Evolutionary conservation across 257 asterid genomes (phyloP).

Genomic region (Ajuga chamaepitys): DNA sequence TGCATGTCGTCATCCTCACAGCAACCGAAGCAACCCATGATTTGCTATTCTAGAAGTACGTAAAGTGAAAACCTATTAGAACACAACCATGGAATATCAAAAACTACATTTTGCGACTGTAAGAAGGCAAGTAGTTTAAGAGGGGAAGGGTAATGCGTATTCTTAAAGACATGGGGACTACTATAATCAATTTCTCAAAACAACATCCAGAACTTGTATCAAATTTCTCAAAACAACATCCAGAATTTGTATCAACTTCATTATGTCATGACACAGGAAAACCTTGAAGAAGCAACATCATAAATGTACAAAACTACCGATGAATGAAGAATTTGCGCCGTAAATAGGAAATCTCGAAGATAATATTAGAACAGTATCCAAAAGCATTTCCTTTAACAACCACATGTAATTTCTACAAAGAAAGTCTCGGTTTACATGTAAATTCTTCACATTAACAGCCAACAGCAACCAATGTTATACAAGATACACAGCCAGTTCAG

Average conservation of each 20-base stretch:
- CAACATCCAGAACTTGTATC: neutral
- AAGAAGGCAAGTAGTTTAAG: neutral
- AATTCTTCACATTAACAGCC: neutral
- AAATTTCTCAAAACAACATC: neutral
- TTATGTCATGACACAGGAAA: neutral
- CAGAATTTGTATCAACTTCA: neutral
- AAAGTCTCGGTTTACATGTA: neutral
- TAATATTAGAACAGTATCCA: neutral
- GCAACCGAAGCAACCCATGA: constrained; percentile 67
- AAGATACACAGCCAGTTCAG: neutral
- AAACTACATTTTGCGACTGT: neutral
- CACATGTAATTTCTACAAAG: neutral
- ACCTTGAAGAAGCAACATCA: neutral
- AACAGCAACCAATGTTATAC: neutral
- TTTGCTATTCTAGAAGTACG: constrained; percentile 7
- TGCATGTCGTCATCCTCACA: constrained; percentile 58
- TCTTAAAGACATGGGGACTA: neutral
- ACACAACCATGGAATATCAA: neutral
- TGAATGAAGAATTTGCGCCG: neutral
- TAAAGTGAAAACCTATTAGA: constrained; percentile 13
- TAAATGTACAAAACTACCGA: neutral
- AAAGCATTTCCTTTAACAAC: neutral
- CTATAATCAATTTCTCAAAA: neutral
- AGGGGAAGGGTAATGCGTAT: neutral
- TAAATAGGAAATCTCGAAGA: neutral